Percentiles rank a stretch among this genome's conserved stretches.
These are phyloP conservation scores for Periconia sp. DNA, from an alignment of 2,329 filamentous ascomycete genomes.

Conservation along the genomic window DNA sequence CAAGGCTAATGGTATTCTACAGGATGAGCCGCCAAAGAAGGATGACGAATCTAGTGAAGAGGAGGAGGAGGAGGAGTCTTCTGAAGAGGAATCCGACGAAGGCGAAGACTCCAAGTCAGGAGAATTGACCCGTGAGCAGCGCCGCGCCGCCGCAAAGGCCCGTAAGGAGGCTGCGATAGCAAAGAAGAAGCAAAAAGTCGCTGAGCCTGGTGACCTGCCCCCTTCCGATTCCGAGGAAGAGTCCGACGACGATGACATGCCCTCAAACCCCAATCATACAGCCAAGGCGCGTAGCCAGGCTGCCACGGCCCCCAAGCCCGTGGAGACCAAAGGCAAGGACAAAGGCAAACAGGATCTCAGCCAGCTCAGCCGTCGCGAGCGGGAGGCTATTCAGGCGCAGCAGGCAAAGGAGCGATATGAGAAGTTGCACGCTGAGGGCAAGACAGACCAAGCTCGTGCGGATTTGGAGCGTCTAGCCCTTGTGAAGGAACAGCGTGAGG, in stretches of 20 bases:
- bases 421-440: slow-evolving; percentile 91
- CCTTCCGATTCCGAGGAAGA: slow-evolving; percentile 70
- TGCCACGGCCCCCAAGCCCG: slow-evolving; percentile 61
- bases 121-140: slow-evolving; percentile 81
- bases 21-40: slow-evolving; percentile 54
- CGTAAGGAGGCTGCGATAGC: slow-evolving; percentile 89
- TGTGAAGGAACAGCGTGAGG: slow-evolving; percentile 85
- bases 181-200: slow-evolving; percentile 70
- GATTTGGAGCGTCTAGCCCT: slow-evolving; percentile 83
- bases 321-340: slow-evolving; percentile 56
- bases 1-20: slow-evolving; percentile 21
- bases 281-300: slow-evolving; percentile 73
- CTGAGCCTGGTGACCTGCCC: slow-evolving; percentile 86
- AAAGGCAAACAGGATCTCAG: slow-evolving; percentile 59
- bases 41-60: slow-evolving; percentile 53
- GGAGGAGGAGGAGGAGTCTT: slow-evolving; percentile 48
- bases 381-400: slow-evolving; percentile 82
- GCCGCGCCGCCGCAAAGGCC: slow-evolving; percentile 85
- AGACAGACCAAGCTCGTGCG: slow-evolving; percentile 93
- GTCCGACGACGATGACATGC: slow-evolving; percentile 69
- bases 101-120: slow-evolving; percentile 56
- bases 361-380: slow-evolving; percentile 70
- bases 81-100: slow-evolving; percentile 52
- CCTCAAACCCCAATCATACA: slow-evolving; percentile 89
- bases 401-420: slow-evolving; percentile 89